These are phyloP conservation scores for Stylosanthes scabra DNA, from an alignment of 331 rosid species.

Conservation along the genomic window DNA sequence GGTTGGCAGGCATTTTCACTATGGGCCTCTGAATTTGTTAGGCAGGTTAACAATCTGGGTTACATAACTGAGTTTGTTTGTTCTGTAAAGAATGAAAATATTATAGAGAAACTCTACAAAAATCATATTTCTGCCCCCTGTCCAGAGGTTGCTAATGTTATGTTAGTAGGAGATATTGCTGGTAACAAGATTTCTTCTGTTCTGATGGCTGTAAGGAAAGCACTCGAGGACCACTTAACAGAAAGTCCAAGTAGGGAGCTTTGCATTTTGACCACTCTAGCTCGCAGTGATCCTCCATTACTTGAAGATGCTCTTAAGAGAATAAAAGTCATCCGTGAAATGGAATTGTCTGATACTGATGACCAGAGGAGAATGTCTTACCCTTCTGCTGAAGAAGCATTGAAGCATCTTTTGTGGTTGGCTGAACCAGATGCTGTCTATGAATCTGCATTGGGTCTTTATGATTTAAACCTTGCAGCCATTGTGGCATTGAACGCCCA, in stretches of 20 bases:
- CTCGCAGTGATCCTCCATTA: constrained; percentile 92
- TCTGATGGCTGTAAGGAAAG: constrained; percentile 80
- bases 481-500: constrained; percentile 97
- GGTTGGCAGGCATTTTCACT: constrained; percentile 82
- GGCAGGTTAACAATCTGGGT: constrained; percentile 81
- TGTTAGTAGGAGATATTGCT: constrained; percentile 47
- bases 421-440: constrained; percentile 88
- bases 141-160: constrained; percentile 48
- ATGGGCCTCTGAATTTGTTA: constrained; percentile 81
- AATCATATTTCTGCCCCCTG: constrained; percentile 49
- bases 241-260: constrained; percentile 93
- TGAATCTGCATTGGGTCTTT: constrained; percentile 96
- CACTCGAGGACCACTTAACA: constrained; percentile 73
- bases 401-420: constrained; percentile 96
- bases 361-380: constrained; percentile 57
- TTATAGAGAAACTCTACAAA: constrained; percentile 76
- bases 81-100: constrained; percentile 82
- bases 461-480: constrained; percentile 94
- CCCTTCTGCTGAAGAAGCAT: constrained; percentile 96
- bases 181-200: constrained; percentile 79
- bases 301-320: constrained; percentile 97
- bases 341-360: constrained; percentile 75
- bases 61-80: constrained; percentile 95
- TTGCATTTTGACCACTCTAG: constrained; percentile 94
- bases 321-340: constrained; percentile 78